These are phyloP conservation scores for Candida michaelii DNA, from an alignment of 805 yeast genomes.

Conservation along the genomic window DNA sequence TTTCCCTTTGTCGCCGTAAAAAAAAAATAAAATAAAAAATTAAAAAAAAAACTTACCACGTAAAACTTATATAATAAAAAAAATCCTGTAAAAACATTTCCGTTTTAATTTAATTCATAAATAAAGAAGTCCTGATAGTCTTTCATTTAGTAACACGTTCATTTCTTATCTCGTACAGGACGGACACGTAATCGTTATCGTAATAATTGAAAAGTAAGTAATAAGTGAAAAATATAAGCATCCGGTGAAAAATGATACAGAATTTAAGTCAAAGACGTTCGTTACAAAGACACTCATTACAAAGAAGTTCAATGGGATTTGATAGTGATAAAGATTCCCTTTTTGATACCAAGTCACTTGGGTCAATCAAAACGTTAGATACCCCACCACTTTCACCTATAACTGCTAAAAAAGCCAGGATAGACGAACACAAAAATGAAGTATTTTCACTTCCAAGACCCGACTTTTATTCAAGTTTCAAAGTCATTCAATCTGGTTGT, in stretches of 20 bases:
- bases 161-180: background rate
- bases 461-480: conserved; percentile 7
- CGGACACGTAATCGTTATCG: too few relatives aligned
- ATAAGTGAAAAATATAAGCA: too few relatives aligned
- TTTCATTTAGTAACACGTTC: background rate
- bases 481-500: conserved; percentile 2
- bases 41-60: background rate
- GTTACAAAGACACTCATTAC: too few relatives aligned
- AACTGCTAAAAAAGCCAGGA: background rate
- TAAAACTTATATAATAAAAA: too few relatives aligned
- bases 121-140: background rate
- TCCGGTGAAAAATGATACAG: too few relatives aligned
- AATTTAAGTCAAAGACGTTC: too few relatives aligned
- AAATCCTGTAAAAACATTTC: conserved; percentile 4
- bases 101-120: background rate
- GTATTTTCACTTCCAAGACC: conserved; percentile 5
- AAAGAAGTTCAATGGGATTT: too few relatives aligned
- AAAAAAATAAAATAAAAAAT: background rate
- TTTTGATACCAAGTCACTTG: background rate
- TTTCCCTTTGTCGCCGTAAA: conserved; percentile 3
- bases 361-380: conserved; percentile 8
- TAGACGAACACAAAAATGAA: background rate
- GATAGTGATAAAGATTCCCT: conserved; percentile 5
- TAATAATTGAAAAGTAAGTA: too few relatives aligned
- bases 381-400: conserved; percentile 10